Conservation (phyloP, 441 rosid genomes). For the Erodium trifolium region DNA sequence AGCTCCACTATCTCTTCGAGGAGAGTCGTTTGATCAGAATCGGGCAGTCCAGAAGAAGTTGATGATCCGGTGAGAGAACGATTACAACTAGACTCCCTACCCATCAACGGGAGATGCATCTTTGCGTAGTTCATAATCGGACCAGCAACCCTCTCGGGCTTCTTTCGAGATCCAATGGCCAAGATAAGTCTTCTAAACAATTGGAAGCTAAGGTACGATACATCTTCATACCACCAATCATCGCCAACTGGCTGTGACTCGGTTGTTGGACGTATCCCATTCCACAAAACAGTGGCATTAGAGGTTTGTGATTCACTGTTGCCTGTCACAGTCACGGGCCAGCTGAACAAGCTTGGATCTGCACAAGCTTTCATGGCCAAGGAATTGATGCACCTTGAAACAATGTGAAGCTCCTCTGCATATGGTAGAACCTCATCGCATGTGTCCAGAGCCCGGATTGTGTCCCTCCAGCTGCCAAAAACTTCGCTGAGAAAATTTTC, state of each 20-base stretch:
- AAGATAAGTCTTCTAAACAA: slow-evolving; percentile 55
- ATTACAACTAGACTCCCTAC: slow-evolving; percentile 40
- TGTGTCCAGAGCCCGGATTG: slow-evolving; percentile 63
- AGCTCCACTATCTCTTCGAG: slow-evolving; percentile 72
- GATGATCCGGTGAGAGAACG: slow-evolving; percentile 24
- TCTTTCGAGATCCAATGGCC: slow-evolving; percentile 47
- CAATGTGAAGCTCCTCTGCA: slow-evolving; percentile 74
- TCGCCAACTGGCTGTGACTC: slow-evolving; percentile 32
- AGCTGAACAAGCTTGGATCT: slow-evolving; percentile 55
- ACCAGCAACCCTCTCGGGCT: slow-evolving; percentile 47
- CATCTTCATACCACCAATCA: slow-evolving; percentile 94
- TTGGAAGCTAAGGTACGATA: slow-evolving; percentile 43
- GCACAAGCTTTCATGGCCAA: slow-evolving; percentile 71
- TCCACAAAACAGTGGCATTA: slow-evolving; percentile 46
- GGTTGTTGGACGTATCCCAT: slow-evolving; percentile 53
- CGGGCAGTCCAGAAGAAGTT: slow-evolving; percentile 25
- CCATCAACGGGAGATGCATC: slow-evolving; percentile 62
- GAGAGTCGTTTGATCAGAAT: slow-evolving; percentile 47
- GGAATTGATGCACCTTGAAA: slow-evolving; percentile 71
- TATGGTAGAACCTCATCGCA: slow-evolving; percentile 51
- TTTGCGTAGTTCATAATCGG: slow-evolving; percentile 59
- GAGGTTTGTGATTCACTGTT: slow-evolving; percentile 24
- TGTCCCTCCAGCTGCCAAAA: slow-evolving; percentile 56
- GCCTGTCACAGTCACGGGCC: slow-evolving; percentile 43
- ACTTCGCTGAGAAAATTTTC: slow-evolving; percentile 61